Conservation (phyloP, 371 early-diverging fungal species). For the Chytridium lagenaria region DNA sequence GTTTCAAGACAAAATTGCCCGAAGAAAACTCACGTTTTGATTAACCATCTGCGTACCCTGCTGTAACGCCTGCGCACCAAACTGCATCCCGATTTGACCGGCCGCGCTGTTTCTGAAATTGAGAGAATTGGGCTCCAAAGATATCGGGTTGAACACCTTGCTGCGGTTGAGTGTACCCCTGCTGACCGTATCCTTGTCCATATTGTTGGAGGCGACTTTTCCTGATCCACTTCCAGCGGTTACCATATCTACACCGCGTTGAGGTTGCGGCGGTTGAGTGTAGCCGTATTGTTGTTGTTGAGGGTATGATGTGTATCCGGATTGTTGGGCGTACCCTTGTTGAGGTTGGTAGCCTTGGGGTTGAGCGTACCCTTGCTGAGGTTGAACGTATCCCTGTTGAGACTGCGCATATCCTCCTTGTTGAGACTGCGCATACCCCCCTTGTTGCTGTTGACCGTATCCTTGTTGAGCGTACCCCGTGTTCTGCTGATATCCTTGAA, state of each 20-base stretch:
- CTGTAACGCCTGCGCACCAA: constrained; percentile 88
- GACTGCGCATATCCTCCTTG: no score
- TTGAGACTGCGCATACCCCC: no score
- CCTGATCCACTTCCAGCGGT: neutral
- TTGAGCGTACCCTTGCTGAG: no score
- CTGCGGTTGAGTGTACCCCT: neutral
- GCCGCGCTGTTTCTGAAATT: constrained; percentile 76
- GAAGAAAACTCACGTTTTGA: constrained; percentile 72
- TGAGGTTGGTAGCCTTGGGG: neutral
- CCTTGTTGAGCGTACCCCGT: no score
- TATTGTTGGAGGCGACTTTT: neutral
- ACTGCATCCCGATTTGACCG: constrained; percentile 94
- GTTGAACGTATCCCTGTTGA: no score
- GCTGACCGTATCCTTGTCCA: neutral
- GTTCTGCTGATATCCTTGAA: no score
- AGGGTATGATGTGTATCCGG: neutral
- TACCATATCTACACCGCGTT: neutral
- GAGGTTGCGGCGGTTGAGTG: neutral
- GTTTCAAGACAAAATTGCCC: constrained; percentile 1
- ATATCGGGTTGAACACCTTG: neutral
- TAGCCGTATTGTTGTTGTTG: neutral
- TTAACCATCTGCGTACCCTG: constrained; percentile 91
- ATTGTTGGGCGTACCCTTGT: neutral
- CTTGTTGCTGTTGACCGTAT: no score
- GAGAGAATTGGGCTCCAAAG: constrained; percentile 39